Base-by-base conservation (phyloP, 2,329 filamentous ascomycete species). In the Annulohypoxylon truncatum region DNA sequence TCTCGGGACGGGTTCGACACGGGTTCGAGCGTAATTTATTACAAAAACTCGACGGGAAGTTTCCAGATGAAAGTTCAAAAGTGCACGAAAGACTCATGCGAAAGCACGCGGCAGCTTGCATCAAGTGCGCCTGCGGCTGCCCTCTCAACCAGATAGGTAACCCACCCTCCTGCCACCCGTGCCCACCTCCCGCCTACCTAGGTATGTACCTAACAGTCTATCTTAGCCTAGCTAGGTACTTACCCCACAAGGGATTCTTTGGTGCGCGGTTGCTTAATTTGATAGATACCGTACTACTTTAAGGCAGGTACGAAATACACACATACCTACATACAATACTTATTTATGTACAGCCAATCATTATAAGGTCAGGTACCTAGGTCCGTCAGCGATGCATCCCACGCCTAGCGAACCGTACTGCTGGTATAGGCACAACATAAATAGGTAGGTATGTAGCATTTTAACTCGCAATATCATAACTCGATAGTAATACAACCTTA, bases 91-190 rank as follows among this genome's bases (percentile, higher is more conserved):
- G 44, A 48, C 61, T 62, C 67, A 56, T 59, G 53, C 20, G 50
- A 48, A 68, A 61, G 65, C 67, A 68, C 61, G 64, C 51, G 60
- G 61, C 60, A 69, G 57, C 64, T 66, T 64, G 53, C 64, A 69
- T 58, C 60, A 59, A 69, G 64, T 59, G 61, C 54, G 57, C 38
- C 22, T 42, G 59, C 55, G 61, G 56, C 64, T 61, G 59, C 60
- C 61, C 55, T 52, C 58, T 60, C 66, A 68, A 62, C 63, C 51
- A 56, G 35, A 46, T 51, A 26, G 56, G 28, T 46, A 57, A 54
- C 59, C 66, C 63, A 66, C 66, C 57, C 38, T 44, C 42, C 42
- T 35, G 4, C 33, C 33, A 48, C 47, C 62, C 58, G 61, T 48
- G 54, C 57, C 29, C 22, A 4, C 35, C 9, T 3, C 40, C 40